Evolutionary conservation across 148 eudicot genomes (phyloP), one percentile per base, ranked within the genome.

Genomic region (Salicornia ramosissima): DNA sequence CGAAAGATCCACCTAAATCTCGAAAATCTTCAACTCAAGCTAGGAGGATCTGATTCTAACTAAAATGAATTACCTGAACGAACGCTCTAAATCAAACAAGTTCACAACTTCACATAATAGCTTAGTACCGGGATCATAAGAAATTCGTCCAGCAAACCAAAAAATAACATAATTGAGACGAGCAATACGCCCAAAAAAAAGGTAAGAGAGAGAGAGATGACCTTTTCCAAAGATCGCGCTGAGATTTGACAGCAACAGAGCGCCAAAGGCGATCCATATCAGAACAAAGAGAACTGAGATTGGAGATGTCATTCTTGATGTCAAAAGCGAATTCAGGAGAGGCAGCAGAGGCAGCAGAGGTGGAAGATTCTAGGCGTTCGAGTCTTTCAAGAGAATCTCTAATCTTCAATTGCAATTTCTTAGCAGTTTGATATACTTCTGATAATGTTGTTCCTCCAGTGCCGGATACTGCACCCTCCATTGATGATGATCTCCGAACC

Each of bases 211-310:
- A 49, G 31, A 63, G 14, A 29, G 7, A 4, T 10, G 2, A 92
- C 97, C 97, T 86, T 80, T 81, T 86, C 97, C 97, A 92, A 64
- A 88, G 86, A 86, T 93, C 94, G 47, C 94, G 94, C 43, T 93
- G 96, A n/a, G 98, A 78, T 69, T 86, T 93, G 64, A 83, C 85
- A 4, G 88, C 67, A 22, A 90, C 79, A 18, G 96, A 86, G 7
- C 96, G 87, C 98, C 98, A 93, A 51, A 83, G 81, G 6, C 80
- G 85, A 50, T 93, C 96, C 98, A 93, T 90, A 69, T 90, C 85
- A 43, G 70, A 33, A 47, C 98, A 93, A 39, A 93, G 83, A 1
- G 87, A 73, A 54, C 82, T 91, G 75, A 93, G 87, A 52, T 83
- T 90, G 4, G 64, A 53, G 31, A 93, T 77, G 10, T 90, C 94